These are phyloP conservation scores for Tuber aestivum DNA, from an alignment of 495 filamentous ascomycete species.

Conservation along the genomic window DNA sequence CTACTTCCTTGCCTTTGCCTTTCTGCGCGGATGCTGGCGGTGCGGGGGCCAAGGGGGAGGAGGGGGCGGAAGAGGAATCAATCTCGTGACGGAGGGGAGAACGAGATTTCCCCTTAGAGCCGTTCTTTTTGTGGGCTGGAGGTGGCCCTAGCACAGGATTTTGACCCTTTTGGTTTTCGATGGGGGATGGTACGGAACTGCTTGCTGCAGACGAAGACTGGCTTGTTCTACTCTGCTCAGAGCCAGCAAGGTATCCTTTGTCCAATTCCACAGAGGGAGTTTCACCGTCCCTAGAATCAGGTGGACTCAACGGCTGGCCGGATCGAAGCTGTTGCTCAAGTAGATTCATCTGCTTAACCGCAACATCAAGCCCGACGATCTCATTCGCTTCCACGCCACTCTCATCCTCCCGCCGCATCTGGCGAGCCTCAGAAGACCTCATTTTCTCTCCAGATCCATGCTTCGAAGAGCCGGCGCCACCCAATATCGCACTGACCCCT, in stretches of 20 bases:
- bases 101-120: conserved; percentile 33
- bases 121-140: conserved; percentile 9
- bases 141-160: conserved; percentile 5
- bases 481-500: conserved; percentile 31
- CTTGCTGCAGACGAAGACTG: conserved; percentile 14
- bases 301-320: conserved; percentile 33
- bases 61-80: conserved; percentile 16
- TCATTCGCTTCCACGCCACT: conserved; percentile 16
- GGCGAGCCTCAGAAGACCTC: conserved; percentile 19
- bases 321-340: conserved; percentile 34
- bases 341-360: conserved; percentile 39
- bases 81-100: conserved; percentile 38
- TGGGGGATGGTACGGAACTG: conserved; percentile 20
- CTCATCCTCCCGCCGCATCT: conserved; percentile 4
- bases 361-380: conserved; percentile 37
- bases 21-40: conserved; percentile 1
- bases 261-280: conserved; percentile 20
- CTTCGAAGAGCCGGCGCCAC: conserved; percentile 11
- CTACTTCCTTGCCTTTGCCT: conserved; percentile 18
- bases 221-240: conserved; percentile 28
- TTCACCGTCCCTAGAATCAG: conserved; percentile 40
- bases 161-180: conserved; percentile 21
- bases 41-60: not conserved
- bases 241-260: conserved; percentile 27
- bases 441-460: conserved; percentile 24